Evolutionary conservation across 495 filamentous ascomycete genomes (phyloP).

Genomic region (Aspergillus heteromorphus): DNA sequence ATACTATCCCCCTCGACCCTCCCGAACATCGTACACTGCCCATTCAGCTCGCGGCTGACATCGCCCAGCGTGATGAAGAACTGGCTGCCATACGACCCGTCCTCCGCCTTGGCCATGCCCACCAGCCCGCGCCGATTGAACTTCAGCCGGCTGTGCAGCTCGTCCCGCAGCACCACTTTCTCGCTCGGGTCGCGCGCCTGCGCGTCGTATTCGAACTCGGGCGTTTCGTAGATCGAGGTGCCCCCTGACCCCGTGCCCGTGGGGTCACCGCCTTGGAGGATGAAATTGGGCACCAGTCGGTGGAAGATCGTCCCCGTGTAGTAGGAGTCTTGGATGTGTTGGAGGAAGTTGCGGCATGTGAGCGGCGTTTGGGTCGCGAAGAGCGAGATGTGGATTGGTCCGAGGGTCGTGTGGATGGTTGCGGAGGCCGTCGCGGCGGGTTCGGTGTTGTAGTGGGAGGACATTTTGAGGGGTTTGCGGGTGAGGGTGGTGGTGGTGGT

Average conservation of each 20-base stretch:
- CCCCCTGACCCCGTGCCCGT: conserved; percentile 89
- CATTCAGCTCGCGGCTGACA: conserved; percentile 75
- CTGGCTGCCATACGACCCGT: conserved; percentile 80
- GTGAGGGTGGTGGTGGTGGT: neutral
- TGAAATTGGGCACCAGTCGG: conserved; percentile 84
- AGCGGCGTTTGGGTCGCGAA: conserved; percentile 92
- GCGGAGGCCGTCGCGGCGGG: conserved; percentile 87
- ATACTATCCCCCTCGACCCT: conserved; percentile 90
- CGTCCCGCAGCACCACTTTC: conserved; percentile 70
- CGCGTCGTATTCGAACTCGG: conserved; percentile 68
- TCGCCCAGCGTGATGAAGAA: conserved; percentile 89
- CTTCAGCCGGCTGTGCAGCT: conserved; percentile 85
- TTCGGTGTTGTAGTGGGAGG: conserved; percentile 86
- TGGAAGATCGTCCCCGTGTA: conserved; percentile 92
- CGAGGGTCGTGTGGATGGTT: conserved; percentile 80
- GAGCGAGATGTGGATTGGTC: conserved; percentile 83
- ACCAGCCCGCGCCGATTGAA: conserved; percentile 88
- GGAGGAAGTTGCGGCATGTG: conserved; percentile 91
- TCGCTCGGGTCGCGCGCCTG: conserved; percentile 51
- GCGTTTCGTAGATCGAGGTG: conserved; percentile 83
- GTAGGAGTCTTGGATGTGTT: conserved; percentile 90
- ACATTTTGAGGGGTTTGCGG: conserved; percentile 51
- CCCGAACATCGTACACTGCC: conserved; percentile 92
- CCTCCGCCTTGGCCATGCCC: conserved; percentile 78
- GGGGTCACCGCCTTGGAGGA: conserved; percentile 92